These are phyloP conservation scores for Cyanidiococcus yangmingshanensis DNA, from an alignment of 23 red algal species.

Conservation along the genomic window DNA sequence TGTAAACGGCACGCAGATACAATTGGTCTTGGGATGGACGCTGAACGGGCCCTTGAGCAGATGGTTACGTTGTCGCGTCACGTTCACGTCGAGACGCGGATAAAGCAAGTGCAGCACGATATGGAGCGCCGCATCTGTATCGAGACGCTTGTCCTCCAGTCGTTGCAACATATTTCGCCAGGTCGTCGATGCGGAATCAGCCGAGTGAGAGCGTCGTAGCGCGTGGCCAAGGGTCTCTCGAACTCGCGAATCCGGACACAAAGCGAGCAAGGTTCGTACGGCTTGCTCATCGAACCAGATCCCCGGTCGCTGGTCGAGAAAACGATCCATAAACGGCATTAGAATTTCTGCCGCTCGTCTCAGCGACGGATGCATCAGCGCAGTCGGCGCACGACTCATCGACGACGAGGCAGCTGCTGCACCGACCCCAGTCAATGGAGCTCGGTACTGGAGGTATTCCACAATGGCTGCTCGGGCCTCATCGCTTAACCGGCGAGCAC, in stretches of 20 bases:
- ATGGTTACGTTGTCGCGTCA: slow-evolving; percentile 71
- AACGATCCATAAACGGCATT: slow-evolving; percentile 26
- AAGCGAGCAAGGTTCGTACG: neutral
- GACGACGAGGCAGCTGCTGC: neutral
- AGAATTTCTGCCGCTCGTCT: neutral
- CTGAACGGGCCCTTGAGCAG: slow-evolving; percentile 94
- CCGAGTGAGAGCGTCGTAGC: neutral
- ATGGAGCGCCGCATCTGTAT: slow-evolving; percentile 21
- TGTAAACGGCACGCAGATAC: slow-evolving; percentile 81
- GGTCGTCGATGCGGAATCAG: neutral
- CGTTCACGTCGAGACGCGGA: slow-evolving; percentile 82
- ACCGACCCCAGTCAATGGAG: neutral
- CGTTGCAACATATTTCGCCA: neutral
- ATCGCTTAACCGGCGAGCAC: slow-evolving; percentile 62
- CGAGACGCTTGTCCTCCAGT: neutral
- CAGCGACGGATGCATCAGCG: neutral
- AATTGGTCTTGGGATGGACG: slow-evolving; percentile 82
- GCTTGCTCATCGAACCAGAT: slow-evolving; percentile 19
- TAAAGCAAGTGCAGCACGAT: slow-evolving; percentile 74
- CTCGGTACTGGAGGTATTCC: slow-evolving; percentile 47
- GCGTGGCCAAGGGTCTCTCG: neutral
- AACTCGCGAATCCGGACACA: neutral
- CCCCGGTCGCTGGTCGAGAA: slow-evolving; percentile 30
- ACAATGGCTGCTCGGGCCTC: slow-evolving; percentile 72
- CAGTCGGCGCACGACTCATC: neutral